Percentiles rank a stretch among this genome's conserved stretches.
These are phyloP conservation scores for Coffea canephora DNA, from an alignment of 257 asterid species.

Conservation along the genomic window DNA sequence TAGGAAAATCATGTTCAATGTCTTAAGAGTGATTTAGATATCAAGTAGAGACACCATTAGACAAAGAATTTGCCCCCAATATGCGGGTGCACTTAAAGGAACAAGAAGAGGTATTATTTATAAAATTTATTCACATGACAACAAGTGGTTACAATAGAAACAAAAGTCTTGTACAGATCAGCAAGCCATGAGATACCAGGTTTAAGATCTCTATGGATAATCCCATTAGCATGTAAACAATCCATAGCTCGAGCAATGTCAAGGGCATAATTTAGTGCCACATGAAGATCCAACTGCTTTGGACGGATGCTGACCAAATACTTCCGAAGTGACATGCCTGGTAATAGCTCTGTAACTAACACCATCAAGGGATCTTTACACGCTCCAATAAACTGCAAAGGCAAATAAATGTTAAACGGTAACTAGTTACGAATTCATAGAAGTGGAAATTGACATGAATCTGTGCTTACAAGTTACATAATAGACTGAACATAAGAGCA, in stretches of 20 bases:
- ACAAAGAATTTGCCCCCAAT: not conserved
- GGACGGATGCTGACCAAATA: slow-evolving; percentile 81
- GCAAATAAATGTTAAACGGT: not conserved
- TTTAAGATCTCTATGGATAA: slow-evolving; percentile 93
- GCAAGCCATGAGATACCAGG: slow-evolving; percentile 63
- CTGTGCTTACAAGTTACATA: not conserved
- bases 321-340: slow-evolving; percentile 94
- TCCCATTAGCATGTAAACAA: slow-evolving; percentile 91
- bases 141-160: slow-evolving; percentile 11
- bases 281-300: slow-evolving; percentile 62
- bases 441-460: not conserved
- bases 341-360: slow-evolving; percentile 87
- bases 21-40: not conserved
- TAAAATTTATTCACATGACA: slow-evolving; percentile 11
- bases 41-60: not conserved
- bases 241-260: slow-evolving; percentile 95
- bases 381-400: slow-evolving; percentile 91
- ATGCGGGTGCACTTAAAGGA: not conserved
- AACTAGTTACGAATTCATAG: not conserved
- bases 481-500: not conserved
- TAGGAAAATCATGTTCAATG: not conserved
- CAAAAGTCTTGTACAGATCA: slow-evolving; percentile 29
- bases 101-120: slow-evolving; percentile 2
- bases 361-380: slow-evolving; percentile 98
- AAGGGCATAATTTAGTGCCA: slow-evolving; percentile 76